A percentile compares a stretch with the other conserved stretches of the same genome.
These are phyloP conservation scores for Cercospora berteroae DNA, from an alignment of 2,329 filamentous ascomycete species.

Conservation along the genomic window DNA sequence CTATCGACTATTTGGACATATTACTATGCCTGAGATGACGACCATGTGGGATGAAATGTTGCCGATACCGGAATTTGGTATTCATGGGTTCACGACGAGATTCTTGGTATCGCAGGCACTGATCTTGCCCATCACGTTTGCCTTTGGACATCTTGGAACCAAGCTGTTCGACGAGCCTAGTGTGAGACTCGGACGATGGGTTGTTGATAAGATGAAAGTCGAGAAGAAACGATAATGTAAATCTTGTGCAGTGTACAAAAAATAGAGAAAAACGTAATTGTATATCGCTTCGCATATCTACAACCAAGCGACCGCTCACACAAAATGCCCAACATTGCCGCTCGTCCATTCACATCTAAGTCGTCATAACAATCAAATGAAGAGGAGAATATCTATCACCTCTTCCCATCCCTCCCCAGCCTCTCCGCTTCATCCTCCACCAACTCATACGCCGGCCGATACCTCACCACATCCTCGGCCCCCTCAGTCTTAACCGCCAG, in stretches of 20 bases:
- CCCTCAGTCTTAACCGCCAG: conserved; percentile 47
- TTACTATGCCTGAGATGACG: conserved; percentile 11
- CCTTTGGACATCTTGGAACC: conserved; percentile 58
- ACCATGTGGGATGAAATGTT: conserved; percentile 21
- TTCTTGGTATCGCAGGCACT: conserved; percentile 56
- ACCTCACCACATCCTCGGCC: conserved; percentile 42
- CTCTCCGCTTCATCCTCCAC: conserved; percentile 70
- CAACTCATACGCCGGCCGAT: conserved; percentile 57
- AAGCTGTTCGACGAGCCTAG: conserved; percentile 56
- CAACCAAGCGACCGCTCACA: background rate
- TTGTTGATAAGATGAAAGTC: conserved; percentile 42
- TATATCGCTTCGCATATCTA: conserved; percentile 1
- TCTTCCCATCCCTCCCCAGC: conserved; percentile 58
- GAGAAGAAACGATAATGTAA: conserved; percentile 15
- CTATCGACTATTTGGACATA: conserved; percentile 48
- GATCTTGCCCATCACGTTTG: conserved; percentile 54
- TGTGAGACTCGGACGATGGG: conserved; percentile 57
- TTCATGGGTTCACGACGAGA: conserved; percentile 54
- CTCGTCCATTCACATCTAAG: background rate
- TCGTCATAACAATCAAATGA: background rate
- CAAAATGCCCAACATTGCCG: background rate
- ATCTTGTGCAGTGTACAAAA: background rate
- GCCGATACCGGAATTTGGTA: conserved; percentile 52
- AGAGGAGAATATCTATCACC: background rate
- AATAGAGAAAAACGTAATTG: background rate